A percentile compares a stretch with the other conserved stretches of the same genome.
Evolutionary conservation across 495 filamentous ascomycete species (phyloP).

Genomic region (Penicillium lividum): DNA sequence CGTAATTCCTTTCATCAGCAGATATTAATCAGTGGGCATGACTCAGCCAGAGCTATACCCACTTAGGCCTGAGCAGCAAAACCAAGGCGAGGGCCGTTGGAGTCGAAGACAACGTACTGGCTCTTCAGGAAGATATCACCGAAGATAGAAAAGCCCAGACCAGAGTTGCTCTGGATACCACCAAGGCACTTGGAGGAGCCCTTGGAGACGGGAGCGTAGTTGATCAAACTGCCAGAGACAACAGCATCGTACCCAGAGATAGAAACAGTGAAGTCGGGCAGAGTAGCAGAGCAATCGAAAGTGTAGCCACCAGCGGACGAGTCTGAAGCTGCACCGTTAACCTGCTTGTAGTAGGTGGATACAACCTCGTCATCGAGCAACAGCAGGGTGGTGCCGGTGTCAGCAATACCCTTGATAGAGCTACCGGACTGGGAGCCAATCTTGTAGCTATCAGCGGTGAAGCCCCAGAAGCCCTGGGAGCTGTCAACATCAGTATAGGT

Average conservation of each 20-base stretch:
- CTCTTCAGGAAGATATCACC: conserved; percentile 80
- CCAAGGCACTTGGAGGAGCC: conserved; percentile 60
- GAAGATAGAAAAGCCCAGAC: conserved; percentile 67
- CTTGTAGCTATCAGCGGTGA: conserved; percentile 62
- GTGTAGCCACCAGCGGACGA: conserved; percentile 59
- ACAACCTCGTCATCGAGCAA: conserved; percentile 60
- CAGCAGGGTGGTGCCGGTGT: conserved; percentile 74
- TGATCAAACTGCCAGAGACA: conserved; percentile 45
- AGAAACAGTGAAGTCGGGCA: conserved; percentile 63
- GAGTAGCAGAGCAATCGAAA: conserved; percentile 62
- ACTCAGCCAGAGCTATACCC: background rate
- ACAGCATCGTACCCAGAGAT: conserved; percentile 51
- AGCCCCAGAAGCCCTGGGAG: conserved; percentile 69
- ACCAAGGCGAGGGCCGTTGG: conserved; percentile 55
- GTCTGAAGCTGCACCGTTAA: conserved; percentile 53
- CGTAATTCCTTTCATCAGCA: background rate
- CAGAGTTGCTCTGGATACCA: conserved; percentile 62
- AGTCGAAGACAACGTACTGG: conserved; percentile 76
- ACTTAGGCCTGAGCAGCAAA: conserved; percentile 54
- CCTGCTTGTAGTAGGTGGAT: conserved; percentile 61
- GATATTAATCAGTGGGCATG: background rate
- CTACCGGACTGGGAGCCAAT: conserved; percentile 49
- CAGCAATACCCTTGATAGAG: conserved; percentile 39
- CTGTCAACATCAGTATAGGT: conserved; percentile 60
- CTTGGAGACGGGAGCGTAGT: conserved; percentile 42